Base-by-base conservation (phyloP, 768 basidiomycete genomes). In the Russula brevipes region DNA sequence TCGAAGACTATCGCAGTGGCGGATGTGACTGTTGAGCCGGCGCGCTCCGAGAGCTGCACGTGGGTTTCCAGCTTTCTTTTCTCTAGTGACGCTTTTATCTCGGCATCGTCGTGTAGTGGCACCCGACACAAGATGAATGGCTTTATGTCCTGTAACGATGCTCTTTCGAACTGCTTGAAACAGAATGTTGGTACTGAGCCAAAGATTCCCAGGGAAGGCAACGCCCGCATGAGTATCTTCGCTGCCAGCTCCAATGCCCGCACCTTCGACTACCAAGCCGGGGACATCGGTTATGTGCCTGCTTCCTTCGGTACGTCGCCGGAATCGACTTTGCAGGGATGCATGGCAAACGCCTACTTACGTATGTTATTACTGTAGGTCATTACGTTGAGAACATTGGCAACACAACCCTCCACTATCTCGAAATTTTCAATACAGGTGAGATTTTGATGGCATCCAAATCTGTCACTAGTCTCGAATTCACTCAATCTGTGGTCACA, bases 61-160 rank as follows among this genome's bases (percentile, higher is more conserved):
- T 82, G 69, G 63, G 79, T 66, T 33, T 17, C 19, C 1, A 24
- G 36, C 47, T 14, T 30, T 11, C 24, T 50, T 24, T 14, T 31
- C 4, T 14, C 9, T 2, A 51, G n/a, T 35, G 10, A 52, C 67
- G n/a, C 19, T 30, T 17, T 36, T 16, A 54, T 35, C 46, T 58
- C 30, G 36, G 16, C 39, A 11, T 9, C 49, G 44, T 16, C 42
- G 36, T 24, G 7, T 57, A 86, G 85, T 88, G 87, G 87, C 87
- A 88, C 66, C 86, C 87, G 7, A 83, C 82, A 11, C 76, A 84
- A 68, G 83, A 85, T 62, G 85, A 86, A 73, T 87, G 85, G 85
- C 77, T 73, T 57, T 82, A 78, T 70, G 81, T 76, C 76, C 57
- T 85, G 83, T 83, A 70, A 59, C 74, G 51, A 30, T 55, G 59